Percentiles rank a stretch among this genome's conserved stretches.
phyloP scores from a whole-genome alignment of 2,329 filamentous ascomycete species.

The Penicillium crustosum region DNA sequence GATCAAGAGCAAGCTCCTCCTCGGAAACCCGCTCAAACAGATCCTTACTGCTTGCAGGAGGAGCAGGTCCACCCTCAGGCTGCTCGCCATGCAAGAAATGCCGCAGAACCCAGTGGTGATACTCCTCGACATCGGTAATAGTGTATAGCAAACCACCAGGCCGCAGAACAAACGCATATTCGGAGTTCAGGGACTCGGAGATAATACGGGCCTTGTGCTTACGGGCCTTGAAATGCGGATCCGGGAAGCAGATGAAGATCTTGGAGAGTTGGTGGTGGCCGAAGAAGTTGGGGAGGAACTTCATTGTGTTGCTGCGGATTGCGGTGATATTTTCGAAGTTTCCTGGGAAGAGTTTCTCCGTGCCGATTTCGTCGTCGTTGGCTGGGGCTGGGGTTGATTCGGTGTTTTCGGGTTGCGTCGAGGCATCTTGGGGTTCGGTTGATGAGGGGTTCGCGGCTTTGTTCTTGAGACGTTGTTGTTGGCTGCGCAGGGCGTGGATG shows the following conservation, averaged over 20 bases:
- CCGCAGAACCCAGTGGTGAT: constrained; percentile 89
- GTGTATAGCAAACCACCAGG: constrained; percentile 90
- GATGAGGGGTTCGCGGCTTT: constrained; percentile 12
- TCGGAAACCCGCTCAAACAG: constrained; percentile 73
- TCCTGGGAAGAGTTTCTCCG: constrained; percentile 30
- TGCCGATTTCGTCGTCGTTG: constrained; percentile 23
- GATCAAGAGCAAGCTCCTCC: constrained; percentile 54
- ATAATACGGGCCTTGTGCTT: constrained; percentile 98
- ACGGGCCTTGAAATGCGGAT: constrained; percentile 94
- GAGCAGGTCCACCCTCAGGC: constrained; percentile 69
- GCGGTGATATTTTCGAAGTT: constrained; percentile 85
- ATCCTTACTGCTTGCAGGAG: constrained; percentile 57
- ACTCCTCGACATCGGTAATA: constrained; percentile 93
- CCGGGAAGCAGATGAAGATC: constrained; percentile 97
- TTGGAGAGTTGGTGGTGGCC: constrained; percentile 74
- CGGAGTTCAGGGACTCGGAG: constrained; percentile 79
- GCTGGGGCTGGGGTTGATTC: constrained; percentile 3
- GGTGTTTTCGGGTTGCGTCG: background rate
- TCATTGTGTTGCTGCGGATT: constrained; percentile 94
- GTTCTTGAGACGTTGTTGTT: constrained; percentile 34
- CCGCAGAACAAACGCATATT: constrained; percentile 84
- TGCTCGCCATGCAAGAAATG: constrained; percentile 66
- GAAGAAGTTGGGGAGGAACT: constrained; percentile 99
- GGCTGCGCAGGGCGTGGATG: constrained; percentile 71
- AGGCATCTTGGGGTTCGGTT: background rate